Evolutionary conservation across 2,329 filamentous ascomycete genomes (phyloP).

Genomic region (Diatrype stigma): DNA sequence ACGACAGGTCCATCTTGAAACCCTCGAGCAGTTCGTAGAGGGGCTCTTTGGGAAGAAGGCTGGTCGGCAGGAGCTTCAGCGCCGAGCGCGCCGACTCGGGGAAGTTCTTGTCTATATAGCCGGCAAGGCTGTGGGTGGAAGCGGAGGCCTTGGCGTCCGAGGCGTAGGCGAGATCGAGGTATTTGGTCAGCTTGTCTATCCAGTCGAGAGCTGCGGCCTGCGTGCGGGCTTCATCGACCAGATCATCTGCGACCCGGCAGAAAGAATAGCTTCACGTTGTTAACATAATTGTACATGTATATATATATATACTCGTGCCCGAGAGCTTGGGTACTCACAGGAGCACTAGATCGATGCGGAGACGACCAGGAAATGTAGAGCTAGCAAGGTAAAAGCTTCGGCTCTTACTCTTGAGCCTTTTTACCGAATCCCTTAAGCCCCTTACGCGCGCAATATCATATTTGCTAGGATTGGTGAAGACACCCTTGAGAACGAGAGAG

Average conservation of each 20-base stretch:
- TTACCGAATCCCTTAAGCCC: constrained; percentile 56
- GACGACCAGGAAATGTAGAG: constrained; percentile 61
- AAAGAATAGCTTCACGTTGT: constrained; percentile 56
- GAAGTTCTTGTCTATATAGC: constrained; percentile 46
- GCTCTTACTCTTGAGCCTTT: constrained; percentile 58
- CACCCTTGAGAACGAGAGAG: constrained; percentile 45
- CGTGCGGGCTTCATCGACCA: constrained; percentile 61
- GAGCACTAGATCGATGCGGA: constrained; percentile 64
- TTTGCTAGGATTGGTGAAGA: constrained; percentile 38
- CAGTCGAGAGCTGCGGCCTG: constrained; percentile 50
- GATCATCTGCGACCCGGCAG: constrained; percentile 68
- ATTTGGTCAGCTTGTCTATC: constrained; percentile 54
- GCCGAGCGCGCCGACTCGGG: constrained; percentile 49
- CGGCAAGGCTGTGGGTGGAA: constrained; percentile 13
- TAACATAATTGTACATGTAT: constrained; percentile 1
- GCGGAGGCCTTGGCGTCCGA: constrained; percentile 21
- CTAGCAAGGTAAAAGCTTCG: constrained; percentile 72
- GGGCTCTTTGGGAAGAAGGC: constrained; percentile 53
- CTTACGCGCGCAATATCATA: constrained; percentile 56
- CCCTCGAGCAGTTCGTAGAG: constrained; percentile 62
- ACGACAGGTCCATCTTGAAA: constrained; percentile 64
- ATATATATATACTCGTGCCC: constrained; percentile 1
- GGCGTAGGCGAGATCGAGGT: constrained; percentile 51
- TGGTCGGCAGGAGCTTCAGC: constrained; percentile 54
- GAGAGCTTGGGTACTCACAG: constrained; percentile 38